Conservation (phyloP, 2,329 filamentous ascomycete genomes). For the Cephalotrichum gorgonifer region DNA sequence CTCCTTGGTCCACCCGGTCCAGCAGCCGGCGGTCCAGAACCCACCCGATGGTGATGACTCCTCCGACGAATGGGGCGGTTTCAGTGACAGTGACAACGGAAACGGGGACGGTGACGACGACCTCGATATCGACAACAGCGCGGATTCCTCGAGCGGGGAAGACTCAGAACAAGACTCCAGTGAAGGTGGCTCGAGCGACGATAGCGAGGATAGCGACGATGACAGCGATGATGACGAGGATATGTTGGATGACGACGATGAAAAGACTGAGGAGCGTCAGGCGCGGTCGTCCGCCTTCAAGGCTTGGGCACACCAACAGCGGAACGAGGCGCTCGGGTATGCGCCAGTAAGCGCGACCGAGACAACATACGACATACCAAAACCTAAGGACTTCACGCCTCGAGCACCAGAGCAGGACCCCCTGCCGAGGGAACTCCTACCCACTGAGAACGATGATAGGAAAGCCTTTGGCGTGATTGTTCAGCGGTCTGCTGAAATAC, state of each 20-base stretch:
- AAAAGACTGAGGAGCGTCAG: constrained; percentile 17
- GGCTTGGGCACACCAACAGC: constrained; percentile 77
- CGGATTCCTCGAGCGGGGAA: neutral
- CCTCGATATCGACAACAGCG: neutral
- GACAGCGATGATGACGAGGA: constrained; percentile 20
- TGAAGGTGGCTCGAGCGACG: constrained; percentile 10
- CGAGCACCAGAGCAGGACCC: constrained; percentile 62
- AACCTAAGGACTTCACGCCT: constrained; percentile 52
- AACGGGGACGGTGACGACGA: constrained; percentile 25
- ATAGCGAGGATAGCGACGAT: constrained; percentile 19
- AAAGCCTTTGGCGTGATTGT: constrained; percentile 72
- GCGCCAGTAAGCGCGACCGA: constrained; percentile 29
- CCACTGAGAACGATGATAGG: constrained; percentile 48
- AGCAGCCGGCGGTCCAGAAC: too few species aligned
- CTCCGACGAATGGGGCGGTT: constrained; percentile 50
- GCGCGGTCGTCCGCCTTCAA: constrained; percentile 65
- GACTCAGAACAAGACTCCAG: constrained; percentile 8
- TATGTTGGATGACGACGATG: constrained; percentile 19
- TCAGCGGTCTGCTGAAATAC: constrained; percentile 59
- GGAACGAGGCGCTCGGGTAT: constrained; percentile 72
- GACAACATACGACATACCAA: constrained; percentile 39
- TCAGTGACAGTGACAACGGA: constrained; percentile 32
- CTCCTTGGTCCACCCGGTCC: constrained; percentile 30
- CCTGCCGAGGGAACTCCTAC: constrained; percentile 54
- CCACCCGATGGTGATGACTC: constrained; percentile 25